phyloP scores from a whole-genome alignment of 1,284 basidiomycete species.

The Taiwanofungus camphoratus region DNA sequence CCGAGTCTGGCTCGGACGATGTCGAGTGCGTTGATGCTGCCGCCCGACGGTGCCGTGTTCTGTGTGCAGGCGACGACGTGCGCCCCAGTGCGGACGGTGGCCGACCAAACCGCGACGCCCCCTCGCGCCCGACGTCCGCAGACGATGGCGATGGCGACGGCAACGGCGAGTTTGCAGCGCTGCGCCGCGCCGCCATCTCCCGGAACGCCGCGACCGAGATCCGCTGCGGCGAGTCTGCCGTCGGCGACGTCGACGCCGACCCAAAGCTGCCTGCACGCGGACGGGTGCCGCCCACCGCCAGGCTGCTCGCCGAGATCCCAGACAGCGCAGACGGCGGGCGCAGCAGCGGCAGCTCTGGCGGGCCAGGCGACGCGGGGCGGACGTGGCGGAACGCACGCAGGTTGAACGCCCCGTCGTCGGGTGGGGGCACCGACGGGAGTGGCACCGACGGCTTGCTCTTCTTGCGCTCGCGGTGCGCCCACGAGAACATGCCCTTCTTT shows the following conservation, averaged over 20 bases:
- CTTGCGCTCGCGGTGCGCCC: constrained; percentile 37
- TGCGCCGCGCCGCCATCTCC: constrained; percentile 65
- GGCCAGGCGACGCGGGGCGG: constrained; percentile 28
- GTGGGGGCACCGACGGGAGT: constrained; percentile 16
- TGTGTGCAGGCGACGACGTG: no score
- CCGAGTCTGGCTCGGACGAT: constrained; percentile 21
- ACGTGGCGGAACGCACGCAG: constrained; percentile 69
- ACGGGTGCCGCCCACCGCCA: constrained; percentile 21
- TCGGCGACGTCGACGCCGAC: no score
- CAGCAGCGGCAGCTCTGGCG: constrained; percentile 10
- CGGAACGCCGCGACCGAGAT: constrained; percentile 76
- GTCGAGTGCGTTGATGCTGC: constrained; percentile 12
- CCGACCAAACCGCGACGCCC: constrained; percentile 20
- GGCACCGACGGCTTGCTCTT: constrained; percentile 33
- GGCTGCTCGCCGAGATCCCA: constrained; percentile 20
- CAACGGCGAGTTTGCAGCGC: constrained; percentile 53
- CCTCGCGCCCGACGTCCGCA: constrained; percentile 37
- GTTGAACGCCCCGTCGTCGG: constrained; percentile 36
- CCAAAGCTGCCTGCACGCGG: constrained; percentile 52
- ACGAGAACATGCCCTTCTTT: constrained; percentile 31
- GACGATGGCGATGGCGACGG: constrained; percentile 55
- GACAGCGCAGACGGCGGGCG: constrained; percentile 21
- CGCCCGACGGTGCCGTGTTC: no score
- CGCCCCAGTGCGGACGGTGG: constrained; percentile 16
- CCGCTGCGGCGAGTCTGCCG: constrained; percentile 61